Percentiles rank a stretch among this genome's conserved stretches.
Conservation (phyloP, 2,329 filamentous ascomycete species). For the Mycogone perniciosa region DNA sequence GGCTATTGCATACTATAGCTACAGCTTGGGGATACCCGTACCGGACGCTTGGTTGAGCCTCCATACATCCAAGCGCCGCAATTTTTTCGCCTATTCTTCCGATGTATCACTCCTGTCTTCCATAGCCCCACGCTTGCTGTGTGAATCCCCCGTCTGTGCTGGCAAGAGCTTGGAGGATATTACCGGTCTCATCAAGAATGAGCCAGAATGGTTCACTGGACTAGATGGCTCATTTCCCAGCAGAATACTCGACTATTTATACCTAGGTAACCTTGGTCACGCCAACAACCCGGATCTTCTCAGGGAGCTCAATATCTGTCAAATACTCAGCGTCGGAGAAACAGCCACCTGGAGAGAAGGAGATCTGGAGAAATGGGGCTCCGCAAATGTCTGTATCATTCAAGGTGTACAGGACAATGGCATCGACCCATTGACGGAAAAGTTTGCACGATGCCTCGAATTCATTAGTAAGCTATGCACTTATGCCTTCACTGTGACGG, state of each 20-base stretch:
- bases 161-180: constrained; percentile 48
- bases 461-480: constrained; percentile 73
- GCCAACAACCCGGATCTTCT: constrained; percentile 89
- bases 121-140: constrained; percentile 69
- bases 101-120: constrained; percentile 78
- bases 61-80: constrained; percentile 73
- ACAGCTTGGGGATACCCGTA: constrained; percentile 72
- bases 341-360: constrained; percentile 72
- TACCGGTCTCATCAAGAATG: constrained; percentile 44
- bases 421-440: constrained; percentile 80
- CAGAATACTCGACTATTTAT: constrained; percentile 87
- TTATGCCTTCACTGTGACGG: neutral
- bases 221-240: constrained; percentile 90
- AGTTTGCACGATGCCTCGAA: constrained; percentile 78
- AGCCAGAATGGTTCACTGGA: constrained; percentile 74
- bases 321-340: constrained; percentile 90
- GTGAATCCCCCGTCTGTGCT: constrained; percentile 54
- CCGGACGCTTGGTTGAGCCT: constrained; percentile 83
- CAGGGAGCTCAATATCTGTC: constrained; percentile 70
- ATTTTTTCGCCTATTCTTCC: constrained; percentile 93
- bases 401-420: constrained; percentile 93
- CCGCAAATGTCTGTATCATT: constrained; percentile 72
- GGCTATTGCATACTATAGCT: constrained; percentile 88
- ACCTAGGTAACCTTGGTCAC: constrained; percentile 86
- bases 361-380: constrained; percentile 65